Base-by-base conservation (phyloP, 2,329 filamentous ascomycete genomes). In the Verticillium albo-atrum region DNA sequence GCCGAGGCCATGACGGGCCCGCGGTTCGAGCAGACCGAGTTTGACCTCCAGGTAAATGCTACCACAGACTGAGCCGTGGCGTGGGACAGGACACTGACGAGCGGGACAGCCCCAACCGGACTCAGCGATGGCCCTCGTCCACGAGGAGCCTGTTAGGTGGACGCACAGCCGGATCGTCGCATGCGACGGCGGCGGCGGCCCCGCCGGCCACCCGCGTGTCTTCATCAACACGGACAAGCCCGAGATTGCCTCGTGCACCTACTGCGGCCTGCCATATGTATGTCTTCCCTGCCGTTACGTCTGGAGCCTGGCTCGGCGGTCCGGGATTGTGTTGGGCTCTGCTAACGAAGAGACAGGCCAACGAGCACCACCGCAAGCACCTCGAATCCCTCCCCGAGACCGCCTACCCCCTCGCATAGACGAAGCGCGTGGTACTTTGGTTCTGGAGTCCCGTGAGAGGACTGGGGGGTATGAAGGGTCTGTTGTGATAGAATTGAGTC, bases 211-310 rank as follows among this genome's bases (percentile, higher is more conserved):
- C 75, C 95, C 95, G 55, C 86, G 86, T 71, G 89, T 99, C 77
- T 99, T 92, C 75, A 99, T 99, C 85, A 99, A 99, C 79, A 89
- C 90, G 66, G 95, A 99, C 78, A 98, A 97, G 83, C 91, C 95
- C 51, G 88, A 98, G 81, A 97, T 99, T 69, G 86, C 86, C 76
- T 81, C 82, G 73, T 99, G 95, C 82, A 89, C 84, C 71, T 99
- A 99, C 81, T 99, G 95, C 74, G 95, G 95, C 57, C 74, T 95
- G 66, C 95, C 95, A 68, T 99, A 88, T 74, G 95, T 98, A 84
- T 73, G 93, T 77, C 58, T 50, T 14, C 14, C 34, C 34, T 15
- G 15, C 17, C 6, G 14, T 37, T 14, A n/a, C 4, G 17, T 15
- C 34, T 32, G 9, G 30, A 32, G 17, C 3, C 34, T 37, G 47